A percentile compares a stretch with the other conserved stretches of the same genome.
These are phyloP conservation scores for Candida xyloterini DNA, from an alignment of 805 yeast genomes.

Conservation along the genomic window DNA sequence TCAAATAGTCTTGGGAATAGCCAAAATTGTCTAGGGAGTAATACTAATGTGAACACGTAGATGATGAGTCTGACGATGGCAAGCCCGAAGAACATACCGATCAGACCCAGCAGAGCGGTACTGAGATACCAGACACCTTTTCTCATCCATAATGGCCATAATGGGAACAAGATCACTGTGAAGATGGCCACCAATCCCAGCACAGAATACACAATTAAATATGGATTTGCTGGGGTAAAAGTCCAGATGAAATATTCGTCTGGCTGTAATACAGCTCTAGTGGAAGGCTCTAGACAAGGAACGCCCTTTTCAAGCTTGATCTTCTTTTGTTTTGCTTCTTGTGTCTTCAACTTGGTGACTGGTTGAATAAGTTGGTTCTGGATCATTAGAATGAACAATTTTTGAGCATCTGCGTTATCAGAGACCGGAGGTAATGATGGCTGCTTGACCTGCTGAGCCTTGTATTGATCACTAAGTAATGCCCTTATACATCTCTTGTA, in stretches of 20 bases:
- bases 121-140: conserved; percentile 88
- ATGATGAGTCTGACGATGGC: conserved; percentile 79
- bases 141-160: conserved; percentile 93
- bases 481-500: conserved; percentile 82
- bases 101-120: conserved; percentile 67
- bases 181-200: conserved; percentile 64
- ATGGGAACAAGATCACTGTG: conserved; percentile 74
- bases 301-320: conserved; percentile 57
- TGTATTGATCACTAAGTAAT: conserved; percentile 68
- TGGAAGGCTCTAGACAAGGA: conserved; percentile 57
- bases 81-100: conserved; percentile 70
- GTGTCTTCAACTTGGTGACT: conserved; percentile 66
- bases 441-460: conserved; percentile 30
- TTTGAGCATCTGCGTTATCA: conserved; percentile 54
- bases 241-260: conserved; percentile 83
- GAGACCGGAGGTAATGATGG: conserved; percentile 45
- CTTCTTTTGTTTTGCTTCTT: conserved; percentile 59
- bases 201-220: conserved; percentile 57
- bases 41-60: conserved; percentile 55
- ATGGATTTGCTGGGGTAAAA: conserved; percentile 69
- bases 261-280: conserved; percentile 57
- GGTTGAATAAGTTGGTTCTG: conserved; percentile 74
- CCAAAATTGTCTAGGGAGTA: conserved; percentile 82
- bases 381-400: conserved; percentile 64
- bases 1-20: conserved; percentile 92